Evolutionary conservation across 2,329 filamentous ascomycete genomes (phyloP), one percentile per base, ranked within the genome.

Genomic region (Fusarium devonianum): DNA sequence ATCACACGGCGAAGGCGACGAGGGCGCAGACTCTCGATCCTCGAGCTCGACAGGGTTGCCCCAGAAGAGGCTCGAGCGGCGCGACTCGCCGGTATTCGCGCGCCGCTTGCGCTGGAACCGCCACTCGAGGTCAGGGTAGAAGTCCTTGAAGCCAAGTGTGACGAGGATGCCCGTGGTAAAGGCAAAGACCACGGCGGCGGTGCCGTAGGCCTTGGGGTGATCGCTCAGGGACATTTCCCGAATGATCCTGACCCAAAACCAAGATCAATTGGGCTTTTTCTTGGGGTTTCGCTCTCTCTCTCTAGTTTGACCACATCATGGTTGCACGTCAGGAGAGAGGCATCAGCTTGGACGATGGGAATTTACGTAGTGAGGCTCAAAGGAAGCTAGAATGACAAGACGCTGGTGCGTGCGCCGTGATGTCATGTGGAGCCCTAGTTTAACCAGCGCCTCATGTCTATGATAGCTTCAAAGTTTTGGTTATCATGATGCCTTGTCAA

Each of bases 131-230:
- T 90, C 87, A 1, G 88, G 86, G 64, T 92, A 92, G 26, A 92
- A 71, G 67, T 93, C 89, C 71, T 92, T 92, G 74, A 90, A 85
- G 49, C 87, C 87, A 3, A 94, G 73, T 0, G 90, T 91, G 46
- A 92, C 71, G 40, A 91, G 75, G 42, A 92, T 80, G 32, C 92
- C 92, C 8, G 89, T 80, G n/a, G 87, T 70, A 65, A 97, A 96
- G 66, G 89, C 88, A 14, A 85, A 75, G 47, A 84, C 78, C 30
- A 92, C 70, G 54, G 87, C 90, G 19, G 86, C 82, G 4, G 80
- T 80, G 70, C 84, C 81, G 66, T 86, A 87, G 53, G 78, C 80
- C 66, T 78, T 80, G 18, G 83, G 82, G 56, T 87, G 82, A 61
- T 84, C 78, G 65, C 77, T 82, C 46, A 86, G 69, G 56, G 83